These are phyloP conservation scores for Glaciozyma martinii DNA, from an alignment of 768 basidiomycete species.

Conservation along the genomic window DNA sequence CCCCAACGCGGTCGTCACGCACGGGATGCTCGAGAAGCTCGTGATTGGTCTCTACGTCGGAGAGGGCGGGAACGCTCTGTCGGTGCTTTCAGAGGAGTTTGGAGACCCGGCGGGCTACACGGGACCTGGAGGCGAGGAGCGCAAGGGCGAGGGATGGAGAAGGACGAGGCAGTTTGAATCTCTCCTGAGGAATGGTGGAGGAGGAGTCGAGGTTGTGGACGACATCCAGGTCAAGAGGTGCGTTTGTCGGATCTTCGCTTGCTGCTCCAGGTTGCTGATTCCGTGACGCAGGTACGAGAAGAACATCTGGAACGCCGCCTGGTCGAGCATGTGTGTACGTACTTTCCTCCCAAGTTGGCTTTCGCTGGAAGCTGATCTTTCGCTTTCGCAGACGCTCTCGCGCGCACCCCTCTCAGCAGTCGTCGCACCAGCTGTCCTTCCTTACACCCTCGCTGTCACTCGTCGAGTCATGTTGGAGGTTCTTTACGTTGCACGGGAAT, in stretches of 20 bases:
- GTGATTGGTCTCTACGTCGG: conserved; percentile 27
- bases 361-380: neutral
- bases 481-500: conserved; percentile 24
- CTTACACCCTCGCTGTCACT: conserved; percentile 24
- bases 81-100: neutral
- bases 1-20: conserved; percentile 12
- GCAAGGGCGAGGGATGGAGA: conserved; percentile 13
- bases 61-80: conserved; percentile 13
- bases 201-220: conserved; percentile 4
- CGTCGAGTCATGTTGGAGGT: conserved; percentile 25
- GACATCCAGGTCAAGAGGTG: conserved; percentile 21
- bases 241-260: neutral
- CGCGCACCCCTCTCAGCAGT: conserved; percentile 17
- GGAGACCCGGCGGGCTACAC: conserved; percentile 25
- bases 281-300: conserved; percentile 5
- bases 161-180: conserved; percentile 16
- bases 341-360: neutral
- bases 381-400: conserved; percentile 1
- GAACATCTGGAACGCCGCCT: conserved; percentile 11
- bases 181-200: conserved; percentile 22
- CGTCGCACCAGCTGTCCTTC: conserved; percentile 15
- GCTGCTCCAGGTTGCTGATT: neutral
- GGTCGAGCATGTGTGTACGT: neutral
- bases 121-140: neutral
- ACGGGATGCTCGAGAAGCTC: conserved; percentile 25